A percentile compares a stretch with the other conserved stretches of the same genome.
phyloP scores from a whole-genome alignment of 2,329 filamentous ascomycete species.

The Fusarium udum region DNA sequence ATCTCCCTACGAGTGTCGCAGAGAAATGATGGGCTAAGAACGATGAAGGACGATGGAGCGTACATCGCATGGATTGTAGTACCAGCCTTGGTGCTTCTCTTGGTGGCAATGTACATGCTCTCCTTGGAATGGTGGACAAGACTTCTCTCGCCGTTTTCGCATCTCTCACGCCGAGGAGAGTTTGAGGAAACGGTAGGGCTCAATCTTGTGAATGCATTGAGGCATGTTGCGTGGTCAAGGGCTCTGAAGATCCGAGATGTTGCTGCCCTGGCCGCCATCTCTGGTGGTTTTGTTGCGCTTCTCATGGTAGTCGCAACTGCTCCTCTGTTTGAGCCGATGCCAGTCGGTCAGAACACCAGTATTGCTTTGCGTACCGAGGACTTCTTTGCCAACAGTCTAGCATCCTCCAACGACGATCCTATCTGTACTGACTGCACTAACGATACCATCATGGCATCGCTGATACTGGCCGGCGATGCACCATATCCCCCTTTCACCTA shows the following conservation, averaged over 20 bases:
- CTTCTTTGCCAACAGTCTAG: constrained; percentile 45
- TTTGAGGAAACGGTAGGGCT: constrained; percentile 46
- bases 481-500: constrained; percentile 51
- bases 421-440: constrained; percentile 38
- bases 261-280: constrained; percentile 41
- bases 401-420: constrained; percentile 36
- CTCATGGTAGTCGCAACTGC: constrained; percentile 47
- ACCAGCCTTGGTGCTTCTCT: constrained; percentile 44
- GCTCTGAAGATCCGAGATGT: constrained; percentile 43
- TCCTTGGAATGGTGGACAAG: constrained; percentile 47
- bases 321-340: constrained; percentile 46
- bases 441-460: constrained; percentile 47
- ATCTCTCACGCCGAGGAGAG: constrained; percentile 41
- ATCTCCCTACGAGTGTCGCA: constrained; percentile 46
- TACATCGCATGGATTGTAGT: constrained; percentile 51
- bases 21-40: constrained; percentile 44
- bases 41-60: constrained; percentile 41
- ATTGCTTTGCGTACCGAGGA: constrained; percentile 43
- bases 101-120: constrained; percentile 46
- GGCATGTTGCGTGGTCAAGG: constrained; percentile 40
- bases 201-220: constrained; percentile 47
- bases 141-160: constrained; percentile 47
- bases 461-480: constrained; percentile 49
- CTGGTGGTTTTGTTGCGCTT: constrained; percentile 42
- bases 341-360: constrained; percentile 34